A percentile compares a stretch with the other conserved stretches of the same genome.
Conservation (phyloP, 2,329 filamentous ascomycete genomes). For the Fusarium abutilonis region DNA sequence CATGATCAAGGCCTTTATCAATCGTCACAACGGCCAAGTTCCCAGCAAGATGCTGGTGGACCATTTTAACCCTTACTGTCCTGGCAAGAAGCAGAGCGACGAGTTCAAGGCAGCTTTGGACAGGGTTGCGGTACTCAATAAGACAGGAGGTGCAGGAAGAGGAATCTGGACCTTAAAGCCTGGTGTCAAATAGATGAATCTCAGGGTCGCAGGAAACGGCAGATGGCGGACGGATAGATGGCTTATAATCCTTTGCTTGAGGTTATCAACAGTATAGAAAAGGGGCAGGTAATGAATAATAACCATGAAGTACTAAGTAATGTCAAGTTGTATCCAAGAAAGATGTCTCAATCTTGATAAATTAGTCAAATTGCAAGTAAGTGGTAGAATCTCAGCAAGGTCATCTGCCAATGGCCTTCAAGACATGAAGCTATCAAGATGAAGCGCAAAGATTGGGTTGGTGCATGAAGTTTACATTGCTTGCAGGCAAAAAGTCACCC, state of each 20-base stretch:
- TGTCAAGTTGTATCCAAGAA: no score
- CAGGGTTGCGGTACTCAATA: constrained; percentile 76
- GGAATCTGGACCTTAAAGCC: constrained; percentile 64
- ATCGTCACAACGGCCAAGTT: constrained; percentile 78
- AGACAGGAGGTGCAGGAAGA: constrained; percentile 62
- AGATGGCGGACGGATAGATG: background rate
- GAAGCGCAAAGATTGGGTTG: no score
- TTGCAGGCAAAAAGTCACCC: background rate
- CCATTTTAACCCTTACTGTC: constrained; percentile 85
- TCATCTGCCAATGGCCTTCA: no score
- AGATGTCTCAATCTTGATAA: no score
- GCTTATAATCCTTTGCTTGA: background rate
- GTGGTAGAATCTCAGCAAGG: no score
- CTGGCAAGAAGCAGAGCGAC: constrained; percentile 69
- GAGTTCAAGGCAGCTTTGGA: constrained; percentile 87
- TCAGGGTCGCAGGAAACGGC: background rate
- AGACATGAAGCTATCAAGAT: no score
- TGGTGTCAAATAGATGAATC: constrained; percentile 38
- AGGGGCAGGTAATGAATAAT: no score
- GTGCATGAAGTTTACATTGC: background rate
- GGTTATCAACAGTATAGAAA: no score
- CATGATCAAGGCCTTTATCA: constrained; percentile 82
- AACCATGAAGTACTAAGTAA: no score
- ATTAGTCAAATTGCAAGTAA: no score
- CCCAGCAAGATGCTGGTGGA: constrained; percentile 88